Conservation (phyloP, 129 eudicot species). For the Oenanthe sinensis region DNA sequence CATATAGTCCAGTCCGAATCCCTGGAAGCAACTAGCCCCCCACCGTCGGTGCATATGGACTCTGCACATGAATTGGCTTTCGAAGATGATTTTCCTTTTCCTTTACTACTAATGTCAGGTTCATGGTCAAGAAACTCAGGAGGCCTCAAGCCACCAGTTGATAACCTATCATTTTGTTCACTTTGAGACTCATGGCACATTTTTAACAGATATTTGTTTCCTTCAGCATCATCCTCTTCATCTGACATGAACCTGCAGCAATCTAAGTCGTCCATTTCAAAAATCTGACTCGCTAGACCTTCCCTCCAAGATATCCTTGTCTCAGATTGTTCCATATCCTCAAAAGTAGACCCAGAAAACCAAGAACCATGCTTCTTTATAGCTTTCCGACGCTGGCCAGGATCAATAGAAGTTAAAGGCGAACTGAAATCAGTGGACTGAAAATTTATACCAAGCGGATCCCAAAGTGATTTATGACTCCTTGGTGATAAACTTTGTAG, state of each 20-base stretch:
- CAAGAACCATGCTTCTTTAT: constrained; percentile 32
- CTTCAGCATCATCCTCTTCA: constrained; percentile 52
- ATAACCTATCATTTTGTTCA: constrained; percentile 6
- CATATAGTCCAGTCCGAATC: constrained; percentile 61
- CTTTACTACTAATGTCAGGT: constrained; percentile 14
- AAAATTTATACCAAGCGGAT: constrained; percentile 31
- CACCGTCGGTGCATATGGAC: constrained; percentile 52
- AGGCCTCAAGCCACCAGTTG: constrained; percentile 15
- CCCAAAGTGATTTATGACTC: constrained; percentile 31
- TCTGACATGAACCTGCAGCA: constrained; percentile 73
- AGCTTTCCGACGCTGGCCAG: constrained; percentile 16
- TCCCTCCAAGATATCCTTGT: constrained; percentile 82
- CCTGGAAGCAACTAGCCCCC: constrained; percentile 43
- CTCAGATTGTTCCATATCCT: constrained; percentile 40
- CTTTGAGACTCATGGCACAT: not conserved
- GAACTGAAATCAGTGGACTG: constrained; percentile 29
- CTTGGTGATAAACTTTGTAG: constrained; percentile 39
- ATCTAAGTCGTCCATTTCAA: constrained; percentile 68
- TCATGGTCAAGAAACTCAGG: constrained; percentile 32
- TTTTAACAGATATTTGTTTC: constrained; percentile 13
- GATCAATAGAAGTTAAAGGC: constrained; percentile 18
- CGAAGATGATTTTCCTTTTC: constrained; percentile 18
- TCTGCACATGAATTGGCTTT: constrained; percentile 45
- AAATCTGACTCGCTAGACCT: constrained; percentile 32
- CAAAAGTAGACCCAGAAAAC: constrained; percentile 38